A percentile compares a stretch with the other conserved stretches of the same genome.
phyloP scores from a whole-genome alignment of 31 red algal genomes.

The Asparagopsis taxiformis region DNA sequence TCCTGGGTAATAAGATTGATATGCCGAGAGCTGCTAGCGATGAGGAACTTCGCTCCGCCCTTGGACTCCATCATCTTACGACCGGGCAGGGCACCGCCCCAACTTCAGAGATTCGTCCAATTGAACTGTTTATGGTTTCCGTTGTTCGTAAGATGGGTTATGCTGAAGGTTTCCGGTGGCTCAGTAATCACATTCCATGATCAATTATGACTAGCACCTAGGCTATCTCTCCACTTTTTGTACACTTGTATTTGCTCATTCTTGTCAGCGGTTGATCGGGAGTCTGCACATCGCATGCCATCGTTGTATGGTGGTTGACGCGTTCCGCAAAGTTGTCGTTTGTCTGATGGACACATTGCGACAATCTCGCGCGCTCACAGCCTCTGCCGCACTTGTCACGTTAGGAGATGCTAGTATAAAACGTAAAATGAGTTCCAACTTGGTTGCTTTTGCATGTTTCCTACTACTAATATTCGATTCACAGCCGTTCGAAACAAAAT shows the following conservation, averaged over 20 bases:
- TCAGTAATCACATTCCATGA: constrained; percentile 78
- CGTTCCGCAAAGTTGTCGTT: no score
- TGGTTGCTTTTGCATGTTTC: no score
- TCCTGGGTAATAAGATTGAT: constrained; percentile 98
- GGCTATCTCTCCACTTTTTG: not conserved
- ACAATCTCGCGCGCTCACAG: no score
- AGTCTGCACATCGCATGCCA: no score
- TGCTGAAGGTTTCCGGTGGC: constrained; percentile 95
- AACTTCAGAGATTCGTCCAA: constrained; percentile 85
- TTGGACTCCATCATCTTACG: constrained; percentile 92
- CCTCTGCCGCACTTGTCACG: no score
- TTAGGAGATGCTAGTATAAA: no score
- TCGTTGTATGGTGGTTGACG: no score
- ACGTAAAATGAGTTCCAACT: no score
- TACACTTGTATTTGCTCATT: constrained; percentile 9
- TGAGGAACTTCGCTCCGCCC: constrained; percentile 88
- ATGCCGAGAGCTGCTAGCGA: constrained; percentile 86
- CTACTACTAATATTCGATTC: no score
- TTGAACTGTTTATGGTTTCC: constrained; percentile 97
- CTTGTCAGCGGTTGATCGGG: no score
- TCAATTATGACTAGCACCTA: not conserved
- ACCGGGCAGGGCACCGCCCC: constrained; percentile 85
- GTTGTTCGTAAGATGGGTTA: constrained; percentile 95
- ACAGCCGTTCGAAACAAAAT: no score
- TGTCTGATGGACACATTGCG: no score